Evolutionary conservation across 2,329 filamentous ascomycete species (phyloP), one percentile per base, ranked within the genome.

Genomic region (Penicillium paneum): DNA sequence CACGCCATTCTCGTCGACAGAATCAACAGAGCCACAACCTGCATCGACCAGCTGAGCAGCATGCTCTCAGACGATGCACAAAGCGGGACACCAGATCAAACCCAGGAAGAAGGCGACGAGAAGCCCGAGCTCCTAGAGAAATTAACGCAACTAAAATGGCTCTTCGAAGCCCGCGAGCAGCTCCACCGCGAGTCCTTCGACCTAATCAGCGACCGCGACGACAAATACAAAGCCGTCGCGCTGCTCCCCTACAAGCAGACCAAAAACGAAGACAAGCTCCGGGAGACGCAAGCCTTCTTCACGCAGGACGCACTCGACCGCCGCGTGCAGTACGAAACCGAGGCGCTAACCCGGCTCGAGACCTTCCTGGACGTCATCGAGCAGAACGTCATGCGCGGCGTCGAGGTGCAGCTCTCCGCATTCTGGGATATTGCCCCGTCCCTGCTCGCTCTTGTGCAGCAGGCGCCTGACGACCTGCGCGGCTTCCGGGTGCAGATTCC

Each of bases 361-460:
- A 86, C 88, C 21, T 92, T 97, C 68, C 81, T 90, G 62, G 81
- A 82, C 43, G 84, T 94, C 7, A 84, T 97, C 29, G 91, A 96
- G 69, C 82, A 86, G 63, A 94, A 94, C 52, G 92, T 96, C 21
- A 85, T 86, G 19, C 86, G 90, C 10, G 94, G 93, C 15, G 91
- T 97, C 11, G 91, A 97, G 70, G 84, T 91, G 52, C 94, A 97
- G 74, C 82, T 97, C 2, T 92, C 88, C 10, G 92, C 93, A 0
- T 99, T 97, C 71, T 99, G 94, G 94, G 94, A 99, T 68, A 96
- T 97, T 65, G 93, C 92, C 1, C 94, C 94, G 3, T 85, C 87
- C 3, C 81, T 99, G 0, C 81, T 88, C 26, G 81, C 86, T 15
- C 79, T 97, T 43, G 81, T 96, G 11, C 89, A 96, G 56, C 88